Conservation (phyloP, 129 eudicot genomes). For the Heracleum sosnowskyi region DNA sequence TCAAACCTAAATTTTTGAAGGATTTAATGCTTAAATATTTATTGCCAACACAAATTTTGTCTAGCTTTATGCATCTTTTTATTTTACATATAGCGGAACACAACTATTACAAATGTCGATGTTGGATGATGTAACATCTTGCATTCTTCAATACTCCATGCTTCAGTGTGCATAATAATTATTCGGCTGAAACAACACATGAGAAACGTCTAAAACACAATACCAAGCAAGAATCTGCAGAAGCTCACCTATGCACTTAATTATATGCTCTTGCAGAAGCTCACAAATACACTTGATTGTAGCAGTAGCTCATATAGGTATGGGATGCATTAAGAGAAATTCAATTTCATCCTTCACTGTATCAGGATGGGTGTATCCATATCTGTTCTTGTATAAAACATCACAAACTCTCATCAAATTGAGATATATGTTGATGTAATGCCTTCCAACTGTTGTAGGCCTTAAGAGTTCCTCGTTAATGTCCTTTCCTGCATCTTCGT, state of each 20-base stretch:
- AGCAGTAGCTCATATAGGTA: background rate
- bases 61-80: no score
- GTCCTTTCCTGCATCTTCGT: no score
- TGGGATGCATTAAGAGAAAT: background rate
- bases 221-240: background rate
- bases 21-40: no score
- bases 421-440: background rate
- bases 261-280: no score
- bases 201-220: background rate
- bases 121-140: no score
- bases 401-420: background rate
- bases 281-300: background rate
- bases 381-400: no score
- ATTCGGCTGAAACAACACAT: background rate
- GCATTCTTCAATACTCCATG: background rate
- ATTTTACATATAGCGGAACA: no score
- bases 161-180: background rate
- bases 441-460: background rate
- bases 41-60: no score
- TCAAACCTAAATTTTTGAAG: no score
- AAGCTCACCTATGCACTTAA: background rate
- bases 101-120: no score
- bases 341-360: background rate
- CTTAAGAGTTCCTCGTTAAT: background rate
- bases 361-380: conserved; percentile 4